Conservation (phyloP, 164 flowering plant species). For the Berberis vulgaris region DNA sequence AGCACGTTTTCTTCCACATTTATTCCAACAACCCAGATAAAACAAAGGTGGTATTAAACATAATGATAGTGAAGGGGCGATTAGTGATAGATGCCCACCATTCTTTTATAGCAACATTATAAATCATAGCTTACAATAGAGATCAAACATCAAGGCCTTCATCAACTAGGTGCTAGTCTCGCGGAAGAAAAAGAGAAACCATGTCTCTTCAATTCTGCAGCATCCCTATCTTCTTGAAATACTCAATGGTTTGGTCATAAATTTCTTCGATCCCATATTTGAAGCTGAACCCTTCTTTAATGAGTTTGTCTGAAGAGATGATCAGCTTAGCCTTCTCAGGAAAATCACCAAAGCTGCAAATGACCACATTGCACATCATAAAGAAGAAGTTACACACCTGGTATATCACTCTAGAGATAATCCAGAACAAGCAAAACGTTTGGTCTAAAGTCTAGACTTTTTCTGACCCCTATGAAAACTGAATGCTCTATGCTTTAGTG, state of each 20-base stretch:
- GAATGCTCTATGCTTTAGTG: background rate
- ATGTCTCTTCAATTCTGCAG: conserved; percentile 22
- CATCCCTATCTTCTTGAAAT: conserved; percentile 39
- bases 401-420: background rate
- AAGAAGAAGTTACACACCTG: background rate
- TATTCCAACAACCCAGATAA: no score
- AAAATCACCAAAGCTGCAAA: conserved; percentile 61
- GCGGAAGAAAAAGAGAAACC: background rate
- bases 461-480: background rate
- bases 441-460: background rate
- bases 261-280: conserved; percentile 58
- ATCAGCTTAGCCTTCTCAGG: conserved; percentile 52
- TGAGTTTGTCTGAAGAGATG: conserved; percentile 57
- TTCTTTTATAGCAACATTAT: no score
- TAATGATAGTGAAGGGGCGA: no score
- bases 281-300: conserved; percentile 65
- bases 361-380: background rate
- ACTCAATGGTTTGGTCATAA: conserved; percentile 55
- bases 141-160: background rate
- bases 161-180: background rate
- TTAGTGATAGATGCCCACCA: no score
- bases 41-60: no score
- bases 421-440: background rate
- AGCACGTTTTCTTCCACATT: no score
- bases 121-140: background rate